Percentiles rank a stretch among this genome's conserved stretches.
Conservation (phyloP, 768 basidiomycete genomes). For the Harrya chromipes region DNA sequence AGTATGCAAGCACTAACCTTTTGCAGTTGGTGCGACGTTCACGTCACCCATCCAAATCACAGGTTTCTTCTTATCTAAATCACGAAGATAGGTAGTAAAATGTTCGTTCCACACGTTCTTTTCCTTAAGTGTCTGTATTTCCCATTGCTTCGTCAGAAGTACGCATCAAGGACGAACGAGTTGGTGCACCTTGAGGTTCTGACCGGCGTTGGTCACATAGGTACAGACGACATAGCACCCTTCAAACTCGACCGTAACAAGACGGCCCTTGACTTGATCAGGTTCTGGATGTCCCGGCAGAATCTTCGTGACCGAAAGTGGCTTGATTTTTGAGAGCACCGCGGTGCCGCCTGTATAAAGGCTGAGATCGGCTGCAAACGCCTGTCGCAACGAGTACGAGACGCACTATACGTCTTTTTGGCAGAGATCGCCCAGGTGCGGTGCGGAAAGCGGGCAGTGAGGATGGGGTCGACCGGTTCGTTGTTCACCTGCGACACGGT, state of each 20-base stretch:
- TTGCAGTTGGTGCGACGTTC: slow-evolving; percentile 79
- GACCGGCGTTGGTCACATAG: slow-evolving; percentile 83
- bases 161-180: not conserved
- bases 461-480: slow-evolving; percentile 53
- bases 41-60: slow-evolving; percentile 89
- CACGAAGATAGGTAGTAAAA: slow-evolving; percentile 69
- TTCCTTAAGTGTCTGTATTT: slow-evolving; percentile 59
- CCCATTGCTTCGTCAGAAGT: not conserved
- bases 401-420: slow-evolving; percentile 77
- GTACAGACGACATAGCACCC: slow-evolving; percentile 69
- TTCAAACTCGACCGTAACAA: slow-evolving; percentile 79
- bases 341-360: slow-evolving; percentile 68
- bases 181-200: slow-evolving; percentile 59
- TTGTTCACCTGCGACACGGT: slow-evolving; percentile 58
- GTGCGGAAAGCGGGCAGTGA: slow-evolving; percentile 62
- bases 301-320: slow-evolving; percentile 58
- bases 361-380: slow-evolving; percentile 1
- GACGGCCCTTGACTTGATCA: slow-evolving; percentile 64
- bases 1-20: slow-evolving; percentile 41
- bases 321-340: slow-evolving; percentile 73
- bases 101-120: slow-evolving; percentile 80
- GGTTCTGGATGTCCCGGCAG: slow-evolving; percentile 78
- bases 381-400: not conserved
- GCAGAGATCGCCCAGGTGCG: slow-evolving; percentile 73
- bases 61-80: slow-evolving; percentile 73